phyloP scores from a whole-genome alignment of 352 stramenopile species.

The Globisporangium uncinulatum region DNA sequence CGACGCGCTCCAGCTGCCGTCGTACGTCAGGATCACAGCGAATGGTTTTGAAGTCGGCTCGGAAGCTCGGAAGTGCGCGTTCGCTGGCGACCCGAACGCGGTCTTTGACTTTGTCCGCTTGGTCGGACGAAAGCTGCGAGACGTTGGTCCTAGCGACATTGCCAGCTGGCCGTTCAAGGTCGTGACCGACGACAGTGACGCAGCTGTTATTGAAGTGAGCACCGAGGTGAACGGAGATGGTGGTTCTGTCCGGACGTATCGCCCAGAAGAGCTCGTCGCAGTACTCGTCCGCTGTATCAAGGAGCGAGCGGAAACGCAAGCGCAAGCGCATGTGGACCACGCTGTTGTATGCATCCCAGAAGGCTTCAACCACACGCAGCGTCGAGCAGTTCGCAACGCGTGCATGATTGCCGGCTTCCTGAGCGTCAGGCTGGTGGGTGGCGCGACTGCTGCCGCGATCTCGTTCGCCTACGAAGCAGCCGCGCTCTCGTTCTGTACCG shows the following conservation, averaged over 20 bases:
- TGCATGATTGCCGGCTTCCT: conserved; percentile 29
- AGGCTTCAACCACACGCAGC: conserved; percentile 40
- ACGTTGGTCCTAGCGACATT: conserved; percentile 10
- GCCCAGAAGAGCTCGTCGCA: conserved; percentile 41
- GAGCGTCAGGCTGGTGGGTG: conserved; percentile 20
- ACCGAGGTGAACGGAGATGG: neutral
- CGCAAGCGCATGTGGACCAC: conserved; percentile 9
- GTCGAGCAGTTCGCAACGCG: conserved; percentile 30
- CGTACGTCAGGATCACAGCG: conserved; percentile 7
- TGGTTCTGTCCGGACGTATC: conserved; percentile 3
- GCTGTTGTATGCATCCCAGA: conserved; percentile 27
- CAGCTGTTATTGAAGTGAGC: conserved; percentile 26
- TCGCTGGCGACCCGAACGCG: conserved; percentile 18
- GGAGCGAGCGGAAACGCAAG: conserved; percentile 21
- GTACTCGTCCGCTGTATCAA: conserved; percentile 35
- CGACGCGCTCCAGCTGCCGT: neutral
- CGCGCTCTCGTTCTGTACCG: neutral
- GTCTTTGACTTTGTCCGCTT: conserved; percentile 25
- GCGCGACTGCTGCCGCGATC: conserved; percentile 31
- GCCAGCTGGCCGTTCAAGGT: conserved; percentile 31
- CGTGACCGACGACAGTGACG: conserved; percentile 18
- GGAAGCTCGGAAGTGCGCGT: neutral
- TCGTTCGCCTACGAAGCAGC: conserved; percentile 2
- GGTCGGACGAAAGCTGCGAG: conserved; percentile 19
- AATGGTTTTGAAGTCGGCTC: conserved; percentile 3